phyloP scores from a whole-genome alignment of 1,284 basidiomycete genomes.

The Papiliotrema flavescens region DNA sequence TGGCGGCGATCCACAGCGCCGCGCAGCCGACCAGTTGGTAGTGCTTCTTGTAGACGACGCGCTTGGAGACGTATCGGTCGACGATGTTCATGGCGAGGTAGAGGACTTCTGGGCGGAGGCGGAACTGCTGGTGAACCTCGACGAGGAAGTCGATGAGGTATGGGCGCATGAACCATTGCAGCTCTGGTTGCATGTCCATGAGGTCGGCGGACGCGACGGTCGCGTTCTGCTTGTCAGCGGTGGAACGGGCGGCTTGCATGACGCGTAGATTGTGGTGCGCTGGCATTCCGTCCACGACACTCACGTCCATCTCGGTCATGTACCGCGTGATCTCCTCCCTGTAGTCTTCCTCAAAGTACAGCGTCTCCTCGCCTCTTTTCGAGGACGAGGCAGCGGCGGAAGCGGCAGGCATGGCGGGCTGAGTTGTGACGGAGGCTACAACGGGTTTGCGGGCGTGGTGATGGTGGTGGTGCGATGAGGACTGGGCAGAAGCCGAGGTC shows the following conservation, averaged over 20 bases:
- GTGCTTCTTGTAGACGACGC: conserved; percentile 98
- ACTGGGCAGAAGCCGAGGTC: conserved; percentile 2
- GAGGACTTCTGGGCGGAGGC: conserved; percentile 93
- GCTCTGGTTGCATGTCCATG: conserved; percentile 98
- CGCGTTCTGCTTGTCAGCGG: conserved; percentile 55
- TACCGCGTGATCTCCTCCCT: conserved; percentile 85
- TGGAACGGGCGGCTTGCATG: conserved; percentile 2
- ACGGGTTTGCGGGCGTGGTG: not conserved
- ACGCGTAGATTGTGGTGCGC: not conserved
- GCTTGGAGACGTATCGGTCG: conserved; percentile 97
- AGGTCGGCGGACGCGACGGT: conserved; percentile 86
- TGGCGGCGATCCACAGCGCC: conserved; percentile 97
- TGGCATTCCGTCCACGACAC: conserved; percentile 40
- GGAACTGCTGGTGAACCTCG: conserved; percentile 95
- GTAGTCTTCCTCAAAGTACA: conserved; percentile 81
- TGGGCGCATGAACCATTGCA: conserved; percentile 97
- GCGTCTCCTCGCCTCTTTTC: conserved; percentile 42
- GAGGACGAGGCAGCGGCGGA: conserved; percentile 7
- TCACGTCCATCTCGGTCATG: conserved; percentile 97
- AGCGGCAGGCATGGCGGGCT: conserved; percentile 13
- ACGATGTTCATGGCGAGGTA: conserved; percentile 98
- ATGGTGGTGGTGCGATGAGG: not conserved
- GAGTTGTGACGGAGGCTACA: not conserved
- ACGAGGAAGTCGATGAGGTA: conserved; percentile 98
- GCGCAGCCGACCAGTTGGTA: conserved; percentile 99